Evolutionary conservation across 2,329 filamentous ascomycete genomes (phyloP).

Genomic region (Sclerotinia nivalis): DNA sequence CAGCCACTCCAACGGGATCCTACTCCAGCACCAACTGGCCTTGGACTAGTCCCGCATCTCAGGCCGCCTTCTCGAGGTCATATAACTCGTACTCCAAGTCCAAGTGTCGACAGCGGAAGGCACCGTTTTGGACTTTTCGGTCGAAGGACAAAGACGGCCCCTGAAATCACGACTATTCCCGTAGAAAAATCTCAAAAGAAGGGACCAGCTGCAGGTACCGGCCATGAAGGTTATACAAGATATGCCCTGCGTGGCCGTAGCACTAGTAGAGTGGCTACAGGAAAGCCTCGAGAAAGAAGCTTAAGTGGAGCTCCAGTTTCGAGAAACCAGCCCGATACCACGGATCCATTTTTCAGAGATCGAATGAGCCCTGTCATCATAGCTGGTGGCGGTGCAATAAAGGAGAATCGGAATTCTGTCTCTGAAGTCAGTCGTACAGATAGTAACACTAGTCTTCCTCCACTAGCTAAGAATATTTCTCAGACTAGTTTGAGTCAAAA

Average conservation of each 20-base stretch:
- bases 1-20: slow-evolving; percentile 38
- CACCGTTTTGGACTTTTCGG: slow-evolving; percentile 78
- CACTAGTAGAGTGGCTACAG: slow-evolving; percentile 54
- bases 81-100: slow-evolving; percentile 52
- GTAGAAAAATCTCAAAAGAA: slow-evolving; percentile 63
- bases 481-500: slow-evolving; percentile 40
- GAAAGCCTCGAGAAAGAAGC: slow-evolving; percentile 45
- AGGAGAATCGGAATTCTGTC: slow-evolving; percentile 60
- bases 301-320: slow-evolving; percentile 47
- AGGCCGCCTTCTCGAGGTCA: slow-evolving; percentile 39
- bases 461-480: slow-evolving; percentile 46
- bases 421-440: slow-evolving; percentile 51
- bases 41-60: slow-evolving; percentile 40
- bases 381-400: slow-evolving; percentile 58
- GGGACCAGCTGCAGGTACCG: slow-evolving; percentile 87
- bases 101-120: slow-evolving; percentile 57
- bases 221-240: slow-evolving; percentile 81
- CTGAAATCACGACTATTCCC: slow-evolving; percentile 51
- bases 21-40: slow-evolving; percentile 37
- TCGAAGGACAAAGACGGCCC: slow-evolving; percentile 65
- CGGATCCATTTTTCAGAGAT: slow-evolving; percentile 60
- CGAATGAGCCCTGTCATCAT: slow-evolving; percentile 68
- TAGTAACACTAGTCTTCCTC: slow-evolving; percentile 51
- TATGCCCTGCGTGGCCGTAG: slow-evolving; percentile 64
- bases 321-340: slow-evolving; percentile 52